These are phyloP conservation scores for Begonia peltatifolia DNA, from an alignment of 306 rosid genomes.

Conservation along the genomic window DNA sequence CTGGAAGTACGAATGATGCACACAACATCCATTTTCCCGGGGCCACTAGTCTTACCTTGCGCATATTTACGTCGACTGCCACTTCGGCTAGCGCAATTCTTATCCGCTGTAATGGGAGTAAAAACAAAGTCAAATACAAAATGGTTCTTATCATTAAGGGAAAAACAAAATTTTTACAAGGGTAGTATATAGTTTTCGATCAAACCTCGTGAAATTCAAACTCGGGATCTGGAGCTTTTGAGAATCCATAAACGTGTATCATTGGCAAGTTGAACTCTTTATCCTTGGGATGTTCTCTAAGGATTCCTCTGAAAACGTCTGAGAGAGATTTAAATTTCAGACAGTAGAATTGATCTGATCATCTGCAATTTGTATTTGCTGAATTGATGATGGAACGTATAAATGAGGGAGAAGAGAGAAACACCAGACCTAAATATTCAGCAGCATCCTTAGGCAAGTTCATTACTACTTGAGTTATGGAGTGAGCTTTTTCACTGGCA, in stretches of 20 bases:
- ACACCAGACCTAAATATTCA: slow-evolving; percentile 59
- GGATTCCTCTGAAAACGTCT: slow-evolving; percentile 78
- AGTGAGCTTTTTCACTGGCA: slow-evolving; percentile 57
- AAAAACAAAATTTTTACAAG: not conserved
- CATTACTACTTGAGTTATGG: slow-evolving; percentile 88
- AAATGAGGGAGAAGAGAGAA: not conserved
- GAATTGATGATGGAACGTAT: not conserved
- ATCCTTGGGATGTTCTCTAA: slow-evolving; percentile 32
- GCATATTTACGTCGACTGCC: slow-evolving; percentile 69
- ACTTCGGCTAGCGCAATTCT: slow-evolving; percentile 68
- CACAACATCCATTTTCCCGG: slow-evolving; percentile 98
- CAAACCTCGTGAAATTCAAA: slow-evolving; percentile 84
- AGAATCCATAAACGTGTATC: slow-evolving; percentile 91
- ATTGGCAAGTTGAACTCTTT: slow-evolving; percentile 36
- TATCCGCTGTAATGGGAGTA: slow-evolving; percentile 44
- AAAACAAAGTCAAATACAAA: not conserved
- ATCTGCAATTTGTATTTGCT: not conserved
- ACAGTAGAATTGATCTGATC: no score
- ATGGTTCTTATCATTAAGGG: not conserved
- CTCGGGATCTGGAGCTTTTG: slow-evolving; percentile 91
- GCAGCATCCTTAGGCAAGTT: slow-evolving; percentile 89
- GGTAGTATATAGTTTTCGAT: not conserved
- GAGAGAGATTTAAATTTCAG: not conserved
- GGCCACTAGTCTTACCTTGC: slow-evolving; percentile 70
- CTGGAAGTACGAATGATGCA: slow-evolving; percentile 77